Percentiles rank a stretch among this genome's conserved stretches.
These are phyloP conservation scores for Kluyveromyces lactis DNA, from an alignment of 805 yeast species.

Conservation along the genomic window DNA sequence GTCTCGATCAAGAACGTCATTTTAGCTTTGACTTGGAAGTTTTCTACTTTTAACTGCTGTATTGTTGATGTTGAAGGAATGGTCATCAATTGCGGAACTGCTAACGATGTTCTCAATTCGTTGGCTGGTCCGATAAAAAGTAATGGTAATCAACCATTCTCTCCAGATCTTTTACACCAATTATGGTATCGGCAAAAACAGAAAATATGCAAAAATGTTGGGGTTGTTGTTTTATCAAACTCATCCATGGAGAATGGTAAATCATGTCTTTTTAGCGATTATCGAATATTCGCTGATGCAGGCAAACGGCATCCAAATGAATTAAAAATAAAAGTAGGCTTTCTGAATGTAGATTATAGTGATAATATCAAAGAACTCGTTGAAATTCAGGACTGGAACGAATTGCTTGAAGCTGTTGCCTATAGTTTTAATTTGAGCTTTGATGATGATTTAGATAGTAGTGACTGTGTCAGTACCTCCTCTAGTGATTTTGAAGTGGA, in stretches of 20 bases:
- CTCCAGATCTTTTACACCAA: conserved; percentile 13
- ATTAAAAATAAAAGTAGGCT: conserved; percentile 28
- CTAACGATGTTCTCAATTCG: conserved; percentile 1
- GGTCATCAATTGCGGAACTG: conserved; percentile 8
- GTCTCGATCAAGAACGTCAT: conserved; percentile 16
- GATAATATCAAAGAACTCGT: conserved; percentile 23
- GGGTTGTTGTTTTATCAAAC: conserved; percentile 21
- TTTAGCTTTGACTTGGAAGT: conserved; percentile 16
- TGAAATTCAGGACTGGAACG: conserved; percentile 24
- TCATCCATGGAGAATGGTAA: conserved; percentile 16
- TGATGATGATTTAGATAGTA: conserved; percentile 22
- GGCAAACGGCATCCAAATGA: conserved; percentile 21
- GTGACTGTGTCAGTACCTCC: conserved; percentile 10
- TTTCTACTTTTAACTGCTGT: conserved; percentile 13
- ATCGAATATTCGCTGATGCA: conserved; percentile 10
- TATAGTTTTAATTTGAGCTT: conserved; percentile 23
- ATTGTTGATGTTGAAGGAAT: conserved; percentile 15
- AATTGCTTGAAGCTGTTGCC: conserved; percentile 24
- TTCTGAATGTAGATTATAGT: conserved; percentile 24
- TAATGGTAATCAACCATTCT: conserved; percentile 8
- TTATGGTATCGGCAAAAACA: conserved; percentile 7
- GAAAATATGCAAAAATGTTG: conserved; percentile 8
- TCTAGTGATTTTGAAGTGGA: conserved; percentile 4
- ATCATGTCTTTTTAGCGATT: conserved; percentile 21
- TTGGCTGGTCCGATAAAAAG: background rate